Conservation (phyloP, 2,329 filamentous ascomycete genomes). For the Cadophora malorum region DNA sequence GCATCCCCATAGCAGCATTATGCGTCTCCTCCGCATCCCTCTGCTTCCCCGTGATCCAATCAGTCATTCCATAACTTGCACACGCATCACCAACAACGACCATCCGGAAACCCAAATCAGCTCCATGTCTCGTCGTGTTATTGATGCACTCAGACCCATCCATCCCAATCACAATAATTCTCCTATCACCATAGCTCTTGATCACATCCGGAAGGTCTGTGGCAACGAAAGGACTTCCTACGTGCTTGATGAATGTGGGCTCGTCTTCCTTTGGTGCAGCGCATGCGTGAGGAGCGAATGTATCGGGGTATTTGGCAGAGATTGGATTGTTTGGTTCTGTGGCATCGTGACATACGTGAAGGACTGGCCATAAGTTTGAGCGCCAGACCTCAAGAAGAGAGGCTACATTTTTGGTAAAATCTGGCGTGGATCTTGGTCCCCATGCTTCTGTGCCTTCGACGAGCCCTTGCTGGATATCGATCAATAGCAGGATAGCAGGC, state of each 20-base stretch:
- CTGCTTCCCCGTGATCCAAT: constrained; percentile 27
- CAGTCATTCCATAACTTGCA: constrained; percentile 33
- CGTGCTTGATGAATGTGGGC: constrained; percentile 32
- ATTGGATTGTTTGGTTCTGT: constrained; percentile 30
- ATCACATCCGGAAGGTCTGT: constrained; percentile 20
- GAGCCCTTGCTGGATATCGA: constrained; percentile 38
- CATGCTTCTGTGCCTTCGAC: constrained; percentile 30
- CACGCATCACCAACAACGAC: constrained; percentile 38
- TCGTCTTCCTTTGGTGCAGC: constrained; percentile 29
- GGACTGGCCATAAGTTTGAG: constrained; percentile 27
- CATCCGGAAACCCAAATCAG: constrained; percentile 37
- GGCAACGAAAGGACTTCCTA: constrained; percentile 35
- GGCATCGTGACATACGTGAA: constrained; percentile 38
- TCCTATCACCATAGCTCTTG: constrained; percentile 26
- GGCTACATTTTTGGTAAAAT: constrained; percentile 30
- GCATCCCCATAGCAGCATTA: constrained; percentile 34
- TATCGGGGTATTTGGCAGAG: constrained; percentile 25
- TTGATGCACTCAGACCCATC: constrained; percentile 38
- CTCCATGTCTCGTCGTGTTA: constrained; percentile 34
- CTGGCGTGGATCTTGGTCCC: constrained; percentile 38
- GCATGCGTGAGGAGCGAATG: constrained; percentile 31
- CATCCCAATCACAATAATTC: constrained; percentile 36
- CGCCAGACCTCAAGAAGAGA: constrained; percentile 35
- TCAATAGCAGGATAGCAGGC: constrained; percentile 34
- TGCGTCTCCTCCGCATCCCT: constrained; percentile 33